phyloP scores from a whole-genome alignment of 192 early-diverging fungal species.

The Gaertneriomyces semiglobifer region DNA sequence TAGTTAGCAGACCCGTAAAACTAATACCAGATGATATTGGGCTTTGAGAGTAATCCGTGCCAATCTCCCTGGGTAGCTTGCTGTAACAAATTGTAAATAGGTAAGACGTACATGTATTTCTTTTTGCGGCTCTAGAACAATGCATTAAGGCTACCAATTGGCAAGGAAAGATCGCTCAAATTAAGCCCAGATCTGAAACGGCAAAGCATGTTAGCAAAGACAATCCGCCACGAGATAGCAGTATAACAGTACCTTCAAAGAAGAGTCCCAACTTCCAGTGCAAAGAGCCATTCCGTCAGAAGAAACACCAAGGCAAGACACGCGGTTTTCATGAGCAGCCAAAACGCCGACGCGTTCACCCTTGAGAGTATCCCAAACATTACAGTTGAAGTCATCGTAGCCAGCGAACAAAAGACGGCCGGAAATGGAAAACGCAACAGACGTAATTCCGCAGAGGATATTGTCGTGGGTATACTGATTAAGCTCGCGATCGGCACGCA shows the following conservation, averaged over 20 bases:
- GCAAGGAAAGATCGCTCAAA: too few relatives aligned
- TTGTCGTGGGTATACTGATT: constrained; percentile 98
- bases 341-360: constrained; percentile 91
- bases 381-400: constrained; percentile 99
- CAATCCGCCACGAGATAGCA: neutral
- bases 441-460: constrained; percentile 97
- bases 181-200: constrained; percentile 18
- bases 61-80: too few relatives aligned
- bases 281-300: constrained; percentile 98
- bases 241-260: constrained; percentile 73
- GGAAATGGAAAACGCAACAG: constrained; percentile 94
- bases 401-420: constrained; percentile 97
- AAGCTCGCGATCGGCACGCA: constrained; percentile 96
- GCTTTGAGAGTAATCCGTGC: too few relatives aligned
- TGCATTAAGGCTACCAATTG: too few relatives aligned
- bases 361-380: constrained; percentile 99
- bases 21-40: too few relatives aligned
- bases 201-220: neutral
- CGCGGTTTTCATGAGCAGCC: constrained; percentile 93
- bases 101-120: too few relatives aligned
- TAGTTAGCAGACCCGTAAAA: too few relatives aligned
- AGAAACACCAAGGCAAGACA: constrained; percentile 93
- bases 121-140: too few relatives aligned
- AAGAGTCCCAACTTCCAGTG: constrained; percentile 97
- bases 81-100: too few relatives aligned